A percentile compares a stretch with the other conserved stretches of the same genome.
phyloP scores from a whole-genome alignment of 1,139 yeast genomes.

The Sugiyamaella grinbergsii region DNA sequence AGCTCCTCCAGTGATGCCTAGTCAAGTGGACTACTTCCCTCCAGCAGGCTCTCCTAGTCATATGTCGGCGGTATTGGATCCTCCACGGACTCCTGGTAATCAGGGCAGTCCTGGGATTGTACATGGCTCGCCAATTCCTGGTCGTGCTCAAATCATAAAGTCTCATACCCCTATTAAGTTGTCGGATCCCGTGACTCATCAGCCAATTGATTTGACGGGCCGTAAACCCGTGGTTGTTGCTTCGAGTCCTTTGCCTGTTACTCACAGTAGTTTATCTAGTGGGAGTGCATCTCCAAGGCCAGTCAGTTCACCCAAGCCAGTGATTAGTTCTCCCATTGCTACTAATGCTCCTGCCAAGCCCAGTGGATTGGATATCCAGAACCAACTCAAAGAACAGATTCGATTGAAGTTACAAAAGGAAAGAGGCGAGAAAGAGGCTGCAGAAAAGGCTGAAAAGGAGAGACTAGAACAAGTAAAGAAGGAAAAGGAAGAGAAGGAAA shows the following conservation, averaged over 20 bases:
- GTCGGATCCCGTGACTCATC: slow-evolving; percentile 36
- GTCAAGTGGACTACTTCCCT: slow-evolving; percentile 9
- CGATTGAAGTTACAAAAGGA: slow-evolving; percentile 28
- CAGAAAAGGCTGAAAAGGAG: slow-evolving; percentile 25
- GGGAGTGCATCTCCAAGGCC: slow-evolving; percentile 20
- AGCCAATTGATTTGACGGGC: slow-evolving; percentile 33
- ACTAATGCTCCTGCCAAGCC: slow-evolving; percentile 14
- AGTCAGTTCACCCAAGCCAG: slow-evolving; percentile 21
- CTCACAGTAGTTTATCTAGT: slow-evolving; percentile 22
- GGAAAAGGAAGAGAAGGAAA: slow-evolving; percentile 20
- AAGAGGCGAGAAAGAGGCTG: slow-evolving; percentile 27
- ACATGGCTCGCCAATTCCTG: slow-evolving; percentile 19
- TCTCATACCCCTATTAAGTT: slow-evolving; percentile 35
- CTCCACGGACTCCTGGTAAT: slow-evolving; percentile 18
- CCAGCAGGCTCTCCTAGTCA: slow-evolving; percentile 18
- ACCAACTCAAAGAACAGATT: slow-evolving; percentile 35
- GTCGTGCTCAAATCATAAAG: slow-evolving; percentile 24
- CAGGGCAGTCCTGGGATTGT: slow-evolving; percentile 20
- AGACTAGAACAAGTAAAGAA: slow-evolving; percentile 13
- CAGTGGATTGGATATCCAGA: slow-evolving; percentile 28
- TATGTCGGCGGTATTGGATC: slow-evolving; percentile 12
- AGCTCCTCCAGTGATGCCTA: slow-evolving; percentile 19
- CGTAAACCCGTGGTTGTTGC: slow-evolving; percentile 17
- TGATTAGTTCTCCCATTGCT: slow-evolving; percentile 24
- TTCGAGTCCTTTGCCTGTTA: slow-evolving; percentile 20